Base-by-base conservation (phyloP, 2,329 filamentous ascomycete species). In the Xylaria sp. region DNA sequence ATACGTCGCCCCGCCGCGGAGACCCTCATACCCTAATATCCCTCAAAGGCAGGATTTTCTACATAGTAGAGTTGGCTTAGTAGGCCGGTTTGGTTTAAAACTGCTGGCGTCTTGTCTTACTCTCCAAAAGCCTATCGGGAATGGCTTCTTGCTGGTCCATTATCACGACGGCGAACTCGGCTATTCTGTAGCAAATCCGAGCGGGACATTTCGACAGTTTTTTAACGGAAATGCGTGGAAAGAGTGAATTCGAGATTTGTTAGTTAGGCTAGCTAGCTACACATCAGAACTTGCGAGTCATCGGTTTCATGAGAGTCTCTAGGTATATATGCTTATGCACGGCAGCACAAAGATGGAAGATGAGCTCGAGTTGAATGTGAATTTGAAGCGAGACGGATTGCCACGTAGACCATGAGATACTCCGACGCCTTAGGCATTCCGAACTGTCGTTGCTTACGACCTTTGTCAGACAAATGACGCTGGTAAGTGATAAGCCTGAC, bases 381-480 rank as follows among this genome's bases (percentile, higher is more conserved):
- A 51, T n/a, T n/a, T 51, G 48, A 28, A n/a, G 23, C 3, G 6
- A 51, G 31, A 51, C 9, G 23, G 23, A 51, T 31, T 51, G 48
- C 13, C 11, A 38, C 36, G 36, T 28, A 33, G 33, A 33, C 33
- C 7, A 28, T 15, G 26, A 51, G 13, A 28, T 26, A 51, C 23
- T 11, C 33, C 5, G 51, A 23, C n/a, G 33, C 53, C 31, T 56
- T 38, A 15, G 53, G 31, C 31, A 20, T 56, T 7, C 31, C 3
- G 15, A 20, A 36, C n/a, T 54, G 3, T 13, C 38, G 13, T 58
- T 61, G 61, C 49, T 60, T 60, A 63, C 48, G 15, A 48, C 15
- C 42, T 6, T 20, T 38, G 46, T 67, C 59, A 49, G 65, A 59
- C 46, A 23, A 40, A 38, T 54, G 40, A 48, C 46, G 56, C 10